Base-by-base conservation (phyloP, 805 yeast genomes). In the Candida namnaoensis region DNA sequence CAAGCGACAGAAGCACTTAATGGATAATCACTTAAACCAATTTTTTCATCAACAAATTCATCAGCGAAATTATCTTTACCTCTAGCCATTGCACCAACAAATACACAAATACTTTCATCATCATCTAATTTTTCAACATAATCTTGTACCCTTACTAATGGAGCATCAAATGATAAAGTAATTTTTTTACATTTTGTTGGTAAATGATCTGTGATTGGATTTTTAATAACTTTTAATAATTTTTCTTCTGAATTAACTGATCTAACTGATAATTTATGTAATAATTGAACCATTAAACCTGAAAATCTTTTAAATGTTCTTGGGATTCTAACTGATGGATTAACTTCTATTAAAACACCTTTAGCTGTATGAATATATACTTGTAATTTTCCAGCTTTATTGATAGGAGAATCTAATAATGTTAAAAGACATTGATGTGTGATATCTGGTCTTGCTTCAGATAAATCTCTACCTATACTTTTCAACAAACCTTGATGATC, bases 51-150 rank as follows among this genome's bases (percentile, higher is more conserved):
- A 36, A 91, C 95, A 57, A 64, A 91, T 63, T 90, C 98, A 62
- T 93, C 99, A 24, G 99, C 99, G 64, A 93, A 93, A 53, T 80
- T 88, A 65, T 93, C 99, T 60, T 83, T 84, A 57, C 99, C 99
- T 63, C 97, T 81, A 19, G 99, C 99, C 96, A 93, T 93, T 38
- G 99, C 96, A 59, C 99, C 99, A 38, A 93, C 97, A 64, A 93
- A 93, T 26, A 93, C 97, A 72, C 99, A 93, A 52, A 93, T 81
- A 58, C 95, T 85, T 68, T 93, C 96, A 57, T 87, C 95, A 3
- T 78, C 80, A 52, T 80, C 95, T 52, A 93, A 68, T 44, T 82
- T 82, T 14, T 61, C 63, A 34, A 90, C 90, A 60, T 87, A 90
- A 57, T 90, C 96, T 63, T 88, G 95, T 5, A 88, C 96, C 52